These are phyloP conservation scores for Boechera retrofracta DNA, from an alignment of 345 rosid genomes.

Conservation along the genomic window DNA sequence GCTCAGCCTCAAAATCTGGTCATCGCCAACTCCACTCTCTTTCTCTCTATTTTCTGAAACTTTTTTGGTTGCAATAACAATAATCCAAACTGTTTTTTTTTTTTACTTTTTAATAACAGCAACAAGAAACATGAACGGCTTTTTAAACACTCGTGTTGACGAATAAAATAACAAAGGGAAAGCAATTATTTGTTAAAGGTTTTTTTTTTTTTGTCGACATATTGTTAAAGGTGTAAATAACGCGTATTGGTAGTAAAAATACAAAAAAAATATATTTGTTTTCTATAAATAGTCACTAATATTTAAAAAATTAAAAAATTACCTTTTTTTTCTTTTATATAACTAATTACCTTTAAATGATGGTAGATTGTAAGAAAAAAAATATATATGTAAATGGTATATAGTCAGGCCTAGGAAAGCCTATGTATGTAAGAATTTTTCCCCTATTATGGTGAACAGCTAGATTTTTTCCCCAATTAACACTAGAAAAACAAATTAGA, in stretches of 20 bases:
- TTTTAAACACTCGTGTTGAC: constrained; percentile 21
- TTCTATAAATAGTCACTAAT: background rate
- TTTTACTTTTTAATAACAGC: background rate
- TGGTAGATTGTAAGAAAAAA: background rate
- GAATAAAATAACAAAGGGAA: background rate
- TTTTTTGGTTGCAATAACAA: background rate
- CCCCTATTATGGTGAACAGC: background rate
- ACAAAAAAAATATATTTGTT: background rate
- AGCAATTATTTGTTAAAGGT: background rate
- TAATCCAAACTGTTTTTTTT: background rate
- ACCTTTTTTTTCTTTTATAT: background rate
- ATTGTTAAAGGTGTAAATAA: background rate
- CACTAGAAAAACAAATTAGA: background rate
- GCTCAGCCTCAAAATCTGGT: constrained; percentile 23
- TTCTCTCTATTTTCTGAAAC: background rate
- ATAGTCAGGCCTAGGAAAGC: background rate
- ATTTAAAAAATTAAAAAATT: background rate
- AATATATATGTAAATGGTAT: background rate
- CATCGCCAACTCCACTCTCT: background rate
- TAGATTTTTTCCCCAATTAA: background rate
- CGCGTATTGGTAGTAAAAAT: background rate
- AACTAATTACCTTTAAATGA: background rate
- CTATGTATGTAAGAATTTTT: background rate
- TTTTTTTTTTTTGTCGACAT: too few species aligned
- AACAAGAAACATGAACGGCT: background rate